Conservation (phyloP, 2,329 filamentous ascomycete genomes). For the Scleromitrula shiraiana region DNA sequence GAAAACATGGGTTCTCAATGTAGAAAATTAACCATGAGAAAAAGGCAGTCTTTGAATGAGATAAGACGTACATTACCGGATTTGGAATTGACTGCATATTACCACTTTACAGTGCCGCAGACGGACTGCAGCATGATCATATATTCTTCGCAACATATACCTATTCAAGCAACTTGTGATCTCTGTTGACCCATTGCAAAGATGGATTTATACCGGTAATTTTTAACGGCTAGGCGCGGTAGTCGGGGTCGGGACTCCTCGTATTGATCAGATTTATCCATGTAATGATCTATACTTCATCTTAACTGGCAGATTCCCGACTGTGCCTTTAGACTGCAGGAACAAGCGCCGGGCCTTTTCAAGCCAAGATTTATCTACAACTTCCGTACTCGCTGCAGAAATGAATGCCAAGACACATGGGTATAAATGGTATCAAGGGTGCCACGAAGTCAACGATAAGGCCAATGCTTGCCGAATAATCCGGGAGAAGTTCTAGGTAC, state of each 20-base stretch:
- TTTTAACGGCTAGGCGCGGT: constrained; percentile 6
- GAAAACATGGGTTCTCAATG: too few relatives aligned
- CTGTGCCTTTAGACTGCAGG: constrained; percentile 26
- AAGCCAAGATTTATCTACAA: constrained; percentile 5
- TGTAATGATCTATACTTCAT: not conserved
- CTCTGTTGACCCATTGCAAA: not conserved
- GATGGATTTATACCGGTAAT: not conserved
- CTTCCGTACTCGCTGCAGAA: constrained; percentile 2
- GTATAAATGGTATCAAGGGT: constrained; percentile 2
- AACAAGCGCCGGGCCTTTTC: constrained; percentile 21
- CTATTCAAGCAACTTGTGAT: not conserved
- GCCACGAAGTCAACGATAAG: constrained; percentile 11
- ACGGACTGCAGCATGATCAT: constrained; percentile 12
- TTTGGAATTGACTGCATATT: constrained; percentile 18
- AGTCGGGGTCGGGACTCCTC: not conserved
- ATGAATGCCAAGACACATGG: constrained; percentile 2
- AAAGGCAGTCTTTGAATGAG: not conserved
- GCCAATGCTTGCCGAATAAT: constrained; percentile 8
- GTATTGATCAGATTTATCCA: constrained; percentile 2
- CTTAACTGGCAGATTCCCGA: constrained; percentile 7
- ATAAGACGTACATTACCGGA: not conserved
- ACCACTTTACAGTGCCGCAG: constrained; percentile 17
- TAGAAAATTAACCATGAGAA: too few relatives aligned
- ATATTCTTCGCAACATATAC: constrained; percentile 2
- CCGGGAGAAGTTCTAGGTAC: constrained; percentile 4